A percentile compares a stretch with the other conserved stretches of the same genome.
Evolutionary conservation across 176 grass and related monocot genomes (phyloP).

Genomic region (Chrysopogon serrulatus): DNA sequence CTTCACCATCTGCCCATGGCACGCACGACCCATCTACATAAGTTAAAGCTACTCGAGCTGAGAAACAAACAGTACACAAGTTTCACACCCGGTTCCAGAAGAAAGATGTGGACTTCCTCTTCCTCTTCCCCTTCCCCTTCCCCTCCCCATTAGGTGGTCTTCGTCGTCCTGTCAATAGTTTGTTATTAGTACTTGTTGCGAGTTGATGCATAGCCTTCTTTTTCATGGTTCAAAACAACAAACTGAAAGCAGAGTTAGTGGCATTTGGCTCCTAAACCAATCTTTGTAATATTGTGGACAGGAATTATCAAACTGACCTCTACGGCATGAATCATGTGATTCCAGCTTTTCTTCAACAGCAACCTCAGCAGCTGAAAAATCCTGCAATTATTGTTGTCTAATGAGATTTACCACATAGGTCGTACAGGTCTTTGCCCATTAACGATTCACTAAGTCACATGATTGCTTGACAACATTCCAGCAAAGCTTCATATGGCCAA

Average conservation of each 20-base stretch:
- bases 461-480: not conserved
- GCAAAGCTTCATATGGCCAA: not conserved
- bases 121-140: not conserved
- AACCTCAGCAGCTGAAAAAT: not conserved
- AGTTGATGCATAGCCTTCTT: too few species aligned
- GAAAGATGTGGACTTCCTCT: not conserved
- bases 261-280: not conserved
- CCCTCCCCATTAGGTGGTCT: too few species aligned
- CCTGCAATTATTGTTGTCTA: conserved; percentile 16
- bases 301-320: conserved; percentile 9
- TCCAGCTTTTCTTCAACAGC: not conserved
- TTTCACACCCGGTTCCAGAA: not conserved
- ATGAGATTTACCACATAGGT: conserved; percentile 1
- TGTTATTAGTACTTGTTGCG: too few species aligned
- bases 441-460: not conserved
- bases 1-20: not conserved
- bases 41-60: not conserved
- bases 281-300: not conserved
- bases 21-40: not conserved
- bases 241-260: not conserved
- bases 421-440: not conserved
- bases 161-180: too few species aligned
- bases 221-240: not conserved
- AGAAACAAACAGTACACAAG: not conserved
- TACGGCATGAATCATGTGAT: not conserved